Evolutionary conservation across 2,329 filamentous ascomycete genomes (phyloP).

Genomic region (Teratosphaeria gauchensis): DNA sequence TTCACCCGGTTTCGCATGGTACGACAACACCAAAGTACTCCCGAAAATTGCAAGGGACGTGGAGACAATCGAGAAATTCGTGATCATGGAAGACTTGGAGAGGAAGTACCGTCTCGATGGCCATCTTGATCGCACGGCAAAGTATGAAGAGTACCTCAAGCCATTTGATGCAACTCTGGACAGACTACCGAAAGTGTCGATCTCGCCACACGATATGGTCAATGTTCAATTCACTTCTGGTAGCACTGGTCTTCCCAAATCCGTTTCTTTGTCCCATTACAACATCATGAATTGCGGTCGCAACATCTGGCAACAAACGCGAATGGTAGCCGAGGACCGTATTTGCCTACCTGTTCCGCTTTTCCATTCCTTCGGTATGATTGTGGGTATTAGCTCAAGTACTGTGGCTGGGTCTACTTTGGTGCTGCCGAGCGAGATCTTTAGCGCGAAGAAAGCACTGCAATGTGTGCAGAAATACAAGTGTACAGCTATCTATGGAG

Average conservation of each 20-base stretch:
- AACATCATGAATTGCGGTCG: constrained; percentile 12
- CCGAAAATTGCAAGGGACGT: constrained; percentile 31
- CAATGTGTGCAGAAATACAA: constrained; percentile 37
- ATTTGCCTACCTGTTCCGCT: constrained; percentile 75
- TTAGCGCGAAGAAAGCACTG: constrained; percentile 29
- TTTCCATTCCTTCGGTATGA: constrained; percentile 79
- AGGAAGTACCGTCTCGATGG: constrained; percentile 13
- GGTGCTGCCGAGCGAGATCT: constrained; percentile 65
- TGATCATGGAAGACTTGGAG: constrained; percentile 39
- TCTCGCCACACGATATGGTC: constrained; percentile 21
- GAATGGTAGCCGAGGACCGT: constrained; percentile 44
- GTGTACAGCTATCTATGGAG: constrained; percentile 65
- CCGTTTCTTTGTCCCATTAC: constrained; percentile 50
- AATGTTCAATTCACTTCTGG: constrained; percentile 53
- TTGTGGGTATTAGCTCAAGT: constrained; percentile 30
- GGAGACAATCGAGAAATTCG: constrained; percentile 38
- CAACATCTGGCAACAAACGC: constrained; percentile 19
- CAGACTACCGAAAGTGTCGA: constrained; percentile 11
- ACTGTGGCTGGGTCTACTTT: constrained; percentile 52
- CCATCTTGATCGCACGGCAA: constrained; percentile 9
- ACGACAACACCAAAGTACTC: constrained; percentile 52
- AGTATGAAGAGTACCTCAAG: constrained; percentile 17
- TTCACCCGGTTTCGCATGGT: constrained; percentile 52
- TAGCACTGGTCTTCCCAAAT: constrained; percentile 63
- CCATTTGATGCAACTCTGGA: constrained; percentile 10